Evolutionary conservation across 345 rosid species (phyloP), one percentile per base, ranked within the genome.

Genomic region (Salix caprea): DNA sequence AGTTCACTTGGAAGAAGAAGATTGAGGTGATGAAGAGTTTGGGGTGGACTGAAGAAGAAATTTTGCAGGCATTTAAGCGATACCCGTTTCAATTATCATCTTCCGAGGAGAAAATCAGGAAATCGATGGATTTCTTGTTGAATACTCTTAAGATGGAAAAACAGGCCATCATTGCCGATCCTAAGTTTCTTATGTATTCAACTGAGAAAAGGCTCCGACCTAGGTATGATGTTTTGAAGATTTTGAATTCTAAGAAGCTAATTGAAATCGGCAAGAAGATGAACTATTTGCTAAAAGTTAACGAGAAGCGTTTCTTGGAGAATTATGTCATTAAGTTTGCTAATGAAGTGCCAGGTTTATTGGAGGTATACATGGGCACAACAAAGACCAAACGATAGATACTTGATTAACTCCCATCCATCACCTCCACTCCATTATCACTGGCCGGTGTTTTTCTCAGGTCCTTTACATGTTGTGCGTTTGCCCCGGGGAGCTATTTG

Each of bases 31-130:
- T 81, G 34, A 69, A 81, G 78, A 81, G 84, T 62, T 11, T 78
- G 19, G 87, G 87, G 1, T 84, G 80, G 78, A 78, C 65, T 30
- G 67, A 84, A 48, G 78, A 84, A 36, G 81, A 84, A 10, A 77
- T 78, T 40, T 39, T 75, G 3, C 28, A 18, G 7, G 52, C 68
- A n/a, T 84, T 84, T 64, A 67, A 40, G 68, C 32, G 56, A 28
- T 1, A 39, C 11, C 82, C 84, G 1, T n/a, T 14, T 21, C 74
- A 62, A 30, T 18, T 74, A 40, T 23, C 19, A 24, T 6, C 9
- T 23, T 78, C 84, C 1, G 80, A 75, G 74, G 73, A 72, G 40
- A 84, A 79, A 70, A 4, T 81, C 0, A 70, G 65, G 74, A 72
- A 28, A 16, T 34, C 28, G 2, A 24, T 81, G 74, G 78, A 70